Base-by-base conservation (phyloP, 2,329 filamentous ascomycete genomes). In the Pseudogymnoascus sp. region DNA sequence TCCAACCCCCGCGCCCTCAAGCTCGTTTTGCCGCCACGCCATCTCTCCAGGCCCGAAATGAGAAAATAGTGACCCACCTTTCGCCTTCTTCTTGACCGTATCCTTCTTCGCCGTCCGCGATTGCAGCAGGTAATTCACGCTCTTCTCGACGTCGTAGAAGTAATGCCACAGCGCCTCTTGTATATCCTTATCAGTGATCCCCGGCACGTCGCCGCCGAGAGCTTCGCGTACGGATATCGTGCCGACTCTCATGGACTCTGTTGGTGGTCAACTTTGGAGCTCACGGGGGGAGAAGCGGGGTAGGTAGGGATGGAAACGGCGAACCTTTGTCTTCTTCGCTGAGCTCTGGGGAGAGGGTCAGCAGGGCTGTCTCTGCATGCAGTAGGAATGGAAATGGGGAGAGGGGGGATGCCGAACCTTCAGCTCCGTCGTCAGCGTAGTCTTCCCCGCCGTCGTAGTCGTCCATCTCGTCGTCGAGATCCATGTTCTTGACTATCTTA, bases 131-230 rank as follows among this genome's bases (percentile, higher is more conserved):
- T 95, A 97, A 62, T 83, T 81, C 38, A 95, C 88, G 0, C 91
- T 86, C 75, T 96, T 96, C 63, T 86, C 88, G 30, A 96, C 81
- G 70, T 99, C 92, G 73, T 92, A 97, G 74, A 93, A 97, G 75
- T 97, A 97, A 75, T 99, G 86, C 91, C 92, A 97, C 14, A 99
- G 76, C 0, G 92, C 84, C 65, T 97, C 93, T 73, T 96, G 86
- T 65, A 97, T 93, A 71, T 96, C 88, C 38, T 80, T 78, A 64
- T 88, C 84, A 4, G 83, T 80, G n/a, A 83, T 77, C 71, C 74
- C 52, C n/a, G 65, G 67, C 25, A 71, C 62, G 74, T 76, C 36
- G 80, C 82, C 79, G 5, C 85, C 88, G n/a, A 96, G 78, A 7
- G 82, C 81, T 65, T 80, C 79, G 63, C 84, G 82, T 36, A 95